Base-by-base conservation (phyloP, 345 rosid genomes). In the Gossypium arboreum region DNA sequence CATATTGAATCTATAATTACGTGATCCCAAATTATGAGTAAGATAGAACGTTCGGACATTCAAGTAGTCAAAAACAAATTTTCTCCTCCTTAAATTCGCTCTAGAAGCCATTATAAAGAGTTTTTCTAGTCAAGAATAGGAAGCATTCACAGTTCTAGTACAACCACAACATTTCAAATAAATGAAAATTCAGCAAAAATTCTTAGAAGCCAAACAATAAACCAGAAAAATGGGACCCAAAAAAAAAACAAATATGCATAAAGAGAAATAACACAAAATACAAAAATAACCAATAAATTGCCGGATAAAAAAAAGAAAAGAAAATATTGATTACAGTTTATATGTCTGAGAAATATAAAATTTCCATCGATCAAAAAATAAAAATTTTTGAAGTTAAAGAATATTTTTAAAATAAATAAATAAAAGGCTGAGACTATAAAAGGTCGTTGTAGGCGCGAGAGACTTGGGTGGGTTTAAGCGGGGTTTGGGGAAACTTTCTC, bases 41-140 rank as follows among this genome's bases (percentile, higher is more conserved):
- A 27, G 18, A 61, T 10, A 43, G 10, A 29, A 27, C 10, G 66
- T 15, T 18, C 29, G 66, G 66, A 27, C 76, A 75, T 79, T 83
- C 44, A 79, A 59, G 74, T 77, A 80, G 59, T 73, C 75, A 0
- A 79, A 66, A 25, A 89, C 64, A 76, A 70, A 55, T 75, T 77
- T 85, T 81, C 78, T 88, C 82, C 87, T 89, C 29, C 81, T 77
- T 71, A 90, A 79, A 65, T 91, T 82, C 72, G 88, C 88, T 82
- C 88, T 86, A 15, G 92, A 88, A 80, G 94, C 91, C 98, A 93
- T 93, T 78, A 20, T 65, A 52, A 61, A 54, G 5, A 7, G 48
- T 70, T 52, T 52, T 70, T 29, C 27, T 70, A 27, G 73, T 70
- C n/a, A 52, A 29, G 7, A 34, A 34, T 34, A 5, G 5, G 12